These are phyloP conservation scores for Rhodotorula sp. DNA, from an alignment of 1,284 basidiomycete species.

Conservation along the genomic window DNA sequence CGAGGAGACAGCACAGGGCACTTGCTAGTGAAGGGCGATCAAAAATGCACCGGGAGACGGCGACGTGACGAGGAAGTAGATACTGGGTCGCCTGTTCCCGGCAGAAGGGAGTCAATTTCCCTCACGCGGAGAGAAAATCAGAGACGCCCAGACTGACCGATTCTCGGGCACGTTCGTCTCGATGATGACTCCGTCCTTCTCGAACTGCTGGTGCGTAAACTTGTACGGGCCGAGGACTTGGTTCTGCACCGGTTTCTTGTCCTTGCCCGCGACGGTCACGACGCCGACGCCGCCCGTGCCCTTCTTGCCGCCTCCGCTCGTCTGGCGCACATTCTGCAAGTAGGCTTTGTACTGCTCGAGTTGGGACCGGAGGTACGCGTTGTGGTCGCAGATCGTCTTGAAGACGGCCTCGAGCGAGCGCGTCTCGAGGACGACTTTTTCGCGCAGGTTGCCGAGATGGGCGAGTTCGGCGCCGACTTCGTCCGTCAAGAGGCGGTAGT, in stretches of 20 bases:
- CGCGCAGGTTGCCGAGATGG: conserved; percentile 91
- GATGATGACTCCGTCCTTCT: conserved; percentile 99
- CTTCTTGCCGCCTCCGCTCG: conserved; percentile 52
- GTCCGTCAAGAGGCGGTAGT: conserved; percentile 92
- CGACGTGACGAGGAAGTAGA: conserved; percentile 93
- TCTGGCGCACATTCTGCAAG: conserved; percentile 92
- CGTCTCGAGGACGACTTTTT: conserved; percentile 92
- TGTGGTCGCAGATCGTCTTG: conserved; percentile 99
- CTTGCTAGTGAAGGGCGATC: conserved; percentile 85
- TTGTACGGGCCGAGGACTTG: conserved; percentile 89
- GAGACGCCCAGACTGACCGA: conserved; percentile 58
- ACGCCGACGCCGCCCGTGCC: conserved; percentile 84
- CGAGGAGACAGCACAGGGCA: background rate
- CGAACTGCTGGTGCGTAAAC: conserved; percentile 95
- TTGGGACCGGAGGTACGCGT: conserved; percentile 92
- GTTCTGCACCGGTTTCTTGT: conserved; percentile 66
- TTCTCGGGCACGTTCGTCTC: conserved; percentile 99
- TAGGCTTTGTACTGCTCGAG: conserved; percentile 99
- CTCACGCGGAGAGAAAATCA: background rate
- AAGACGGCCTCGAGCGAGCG: conserved; percentile 91
- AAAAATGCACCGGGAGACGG: conserved; percentile 98
- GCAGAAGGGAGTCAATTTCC: background rate
- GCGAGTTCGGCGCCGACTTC: conserved; percentile 93
- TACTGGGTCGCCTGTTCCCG: conserved; percentile 75
- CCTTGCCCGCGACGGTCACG: conserved; percentile 91